Evolutionary conservation across 805 yeast species (phyloP), one percentile per base, ranked within the genome.

Genomic region (Saccharomycopsis capsularis): DNA sequence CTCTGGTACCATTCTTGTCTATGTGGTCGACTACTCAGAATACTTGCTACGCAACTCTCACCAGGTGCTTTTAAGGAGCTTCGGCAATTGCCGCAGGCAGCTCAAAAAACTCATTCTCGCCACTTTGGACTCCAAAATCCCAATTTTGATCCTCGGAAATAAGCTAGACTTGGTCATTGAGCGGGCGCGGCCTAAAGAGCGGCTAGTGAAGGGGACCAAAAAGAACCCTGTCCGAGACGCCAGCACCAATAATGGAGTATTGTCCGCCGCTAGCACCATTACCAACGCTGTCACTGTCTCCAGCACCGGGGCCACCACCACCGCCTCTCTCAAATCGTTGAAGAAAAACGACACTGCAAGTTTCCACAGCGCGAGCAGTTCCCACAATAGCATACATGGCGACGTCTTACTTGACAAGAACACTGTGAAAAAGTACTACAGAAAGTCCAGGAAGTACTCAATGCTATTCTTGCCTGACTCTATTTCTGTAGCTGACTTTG

Each of bases 1-100:
- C n/a, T n/a, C n/a, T n/a, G n/a, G n/a, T n/a, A n/a, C n/a, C n/a
- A n/a, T n/a, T n/a, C 30, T 50, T 7, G 40, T 50, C 16, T 50
- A 51, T 19, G 41, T 44, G 13, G 21, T 50, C 11, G 53, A 50
- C 23, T 50, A 50, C 18, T 41, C 44, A 7, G 50, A 46, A 22
- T 46, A 46, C 21, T n/a, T 41, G 5, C 13, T 37, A 4, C 15
- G 39, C 24, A 30, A 38, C 36, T 15, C 43, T 6, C 39, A 50
- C 37, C 22, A 19, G 18, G 39, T 41, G 13, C 45, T 49, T 7
- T 13, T 6, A 18, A 21, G 7, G 3, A 39, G 29, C 3, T 50
- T 50, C 29, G 18, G 25, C 16, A 23, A 35, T 11, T n/a, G 27
- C 4, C 47, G 29, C 24, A n/a, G 3, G n/a, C 16, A 16, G 11